Evolutionary conservation across 1,284 basidiomycete genomes (phyloP).

Genomic region (Austropuccinia psidii): DNA sequence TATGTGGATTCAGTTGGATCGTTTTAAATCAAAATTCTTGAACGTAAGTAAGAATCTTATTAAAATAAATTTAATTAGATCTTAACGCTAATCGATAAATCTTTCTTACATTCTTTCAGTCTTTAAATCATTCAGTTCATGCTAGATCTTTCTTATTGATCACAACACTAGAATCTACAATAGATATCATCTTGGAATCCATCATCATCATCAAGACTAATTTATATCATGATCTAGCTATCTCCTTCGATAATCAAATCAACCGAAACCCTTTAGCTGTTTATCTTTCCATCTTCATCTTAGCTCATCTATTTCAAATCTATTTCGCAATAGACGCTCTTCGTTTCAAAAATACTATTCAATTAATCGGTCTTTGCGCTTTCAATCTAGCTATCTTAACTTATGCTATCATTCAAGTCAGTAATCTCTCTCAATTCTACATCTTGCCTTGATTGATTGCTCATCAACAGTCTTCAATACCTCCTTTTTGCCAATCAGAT

Average conservation of each 20-base stretch:
- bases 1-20: too few relatives aligned
- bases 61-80: too few relatives aligned
- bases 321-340: slow-evolving; percentile 22
- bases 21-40: too few relatives aligned
- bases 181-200: slow-evolving; percentile 13
- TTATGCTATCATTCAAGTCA: slow-evolving; percentile 27
- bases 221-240: background rate
- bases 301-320: slow-evolving; percentile 30
- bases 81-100: too few relatives aligned
- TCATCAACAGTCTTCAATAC: background rate
- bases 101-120: too few relatives aligned
- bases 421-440: background rate
- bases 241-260: background rate
- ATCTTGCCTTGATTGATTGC: background rate
- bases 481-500: background rate
- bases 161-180: slow-evolving; percentile 1
- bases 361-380: slow-evolving; percentile 18
- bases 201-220: background rate
- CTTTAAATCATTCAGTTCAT: background rate
- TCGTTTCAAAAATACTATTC: slow-evolving; percentile 29
- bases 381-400: slow-evolving; percentile 18
- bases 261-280: background rate
- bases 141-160: background rate
- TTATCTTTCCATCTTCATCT: slow-evolving; percentile 31
- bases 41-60: too few relatives aligned